phyloP scores from a whole-genome alignment of 805 yeast species.

The Debaryomyces maramus region DNA sequence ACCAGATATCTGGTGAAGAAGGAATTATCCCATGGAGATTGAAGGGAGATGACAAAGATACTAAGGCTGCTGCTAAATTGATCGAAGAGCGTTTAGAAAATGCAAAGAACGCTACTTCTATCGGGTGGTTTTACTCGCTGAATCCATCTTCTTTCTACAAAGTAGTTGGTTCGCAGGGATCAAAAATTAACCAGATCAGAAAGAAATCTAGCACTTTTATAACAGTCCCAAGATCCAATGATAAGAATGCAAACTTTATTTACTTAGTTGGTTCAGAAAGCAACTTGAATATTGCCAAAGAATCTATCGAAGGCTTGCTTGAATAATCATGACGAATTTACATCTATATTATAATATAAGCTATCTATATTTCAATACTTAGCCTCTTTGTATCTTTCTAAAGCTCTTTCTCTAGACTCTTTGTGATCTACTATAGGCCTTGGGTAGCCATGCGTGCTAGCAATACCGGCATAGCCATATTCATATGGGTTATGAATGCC shows the following conservation, averaged over 20 bases:
- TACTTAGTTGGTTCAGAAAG: constrained; percentile 60
- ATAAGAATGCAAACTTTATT: constrained; percentile 52
- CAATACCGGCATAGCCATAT: constrained; percentile 23
- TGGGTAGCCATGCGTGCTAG: constrained; percentile 37
- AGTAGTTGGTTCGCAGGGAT: constrained; percentile 77
- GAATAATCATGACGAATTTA: constrained; percentile 2
- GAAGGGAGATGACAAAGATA: constrained; percentile 50
- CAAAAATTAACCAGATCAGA: constrained; percentile 62
- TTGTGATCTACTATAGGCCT: constrained; percentile 46
- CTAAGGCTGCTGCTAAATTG: constrained; percentile 51
- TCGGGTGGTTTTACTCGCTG: constrained; percentile 64
- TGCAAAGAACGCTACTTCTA: constrained; percentile 45
- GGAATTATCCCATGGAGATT: constrained; percentile 65
- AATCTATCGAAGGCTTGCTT: constrained; percentile 17
- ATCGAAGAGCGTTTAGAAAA: constrained; percentile 51
- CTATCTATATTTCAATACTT: no score
- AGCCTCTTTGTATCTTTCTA: constrained; percentile 42
- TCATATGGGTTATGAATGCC: constrained; percentile 36
- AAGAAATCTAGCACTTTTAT: constrained; percentile 56
- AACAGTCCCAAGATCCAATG: constrained; percentile 60
- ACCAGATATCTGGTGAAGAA: neutral
- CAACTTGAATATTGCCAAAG: constrained; percentile 42
- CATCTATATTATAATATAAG: no score
- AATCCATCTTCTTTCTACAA: constrained; percentile 55
- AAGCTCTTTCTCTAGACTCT: constrained; percentile 41